Evolutionary conservation across 306 rosid species (phyloP).

Genomic region (Cyclanthera cordifolia): DNA sequence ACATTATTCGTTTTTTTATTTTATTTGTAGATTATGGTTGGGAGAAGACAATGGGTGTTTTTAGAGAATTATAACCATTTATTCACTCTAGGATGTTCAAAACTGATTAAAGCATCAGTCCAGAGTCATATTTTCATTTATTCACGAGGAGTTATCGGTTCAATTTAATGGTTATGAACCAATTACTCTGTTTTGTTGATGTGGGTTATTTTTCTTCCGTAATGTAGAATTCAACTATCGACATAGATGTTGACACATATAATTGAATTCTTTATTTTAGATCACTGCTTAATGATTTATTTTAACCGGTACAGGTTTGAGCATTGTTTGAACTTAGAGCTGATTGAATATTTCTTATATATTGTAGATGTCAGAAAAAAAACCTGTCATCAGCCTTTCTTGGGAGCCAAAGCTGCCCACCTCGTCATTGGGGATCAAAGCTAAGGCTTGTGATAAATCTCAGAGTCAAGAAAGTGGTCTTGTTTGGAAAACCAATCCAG

Average conservation of each 20-base stretch:
- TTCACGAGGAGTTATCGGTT: neutral
- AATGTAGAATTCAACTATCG: neutral
- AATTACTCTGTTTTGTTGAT: neutral
- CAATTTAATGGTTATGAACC: neutral
- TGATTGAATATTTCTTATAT: neutral
- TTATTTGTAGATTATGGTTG: neutral
- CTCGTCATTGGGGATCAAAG: conserved; percentile 20
- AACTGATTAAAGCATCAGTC: too few species aligned
- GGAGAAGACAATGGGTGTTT: neutral
- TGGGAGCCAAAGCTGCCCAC: conserved; percentile 67
- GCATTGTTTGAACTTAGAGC: neutral
- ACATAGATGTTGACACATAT: neutral
- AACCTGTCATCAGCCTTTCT: conserved; percentile 48
- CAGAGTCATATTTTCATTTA: neutral
- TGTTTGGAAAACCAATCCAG: conserved; percentile 47
- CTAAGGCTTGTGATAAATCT: conserved; percentile 19
- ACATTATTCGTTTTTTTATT: neutral
- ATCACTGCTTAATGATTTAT: neutral
- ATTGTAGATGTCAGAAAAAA: conserved; percentile 33
- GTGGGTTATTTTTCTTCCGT: neutral
- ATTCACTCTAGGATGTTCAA: too few species aligned
- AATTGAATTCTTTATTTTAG: neutral
- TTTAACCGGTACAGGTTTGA: neutral
- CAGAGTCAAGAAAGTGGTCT: conserved; percentile 22
- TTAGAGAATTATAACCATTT: too few species aligned